These are phyloP conservation scores for Zanthoxylum bungeanum DNA, from an alignment of 345 rosid genomes.

Conservation along the genomic window DNA sequence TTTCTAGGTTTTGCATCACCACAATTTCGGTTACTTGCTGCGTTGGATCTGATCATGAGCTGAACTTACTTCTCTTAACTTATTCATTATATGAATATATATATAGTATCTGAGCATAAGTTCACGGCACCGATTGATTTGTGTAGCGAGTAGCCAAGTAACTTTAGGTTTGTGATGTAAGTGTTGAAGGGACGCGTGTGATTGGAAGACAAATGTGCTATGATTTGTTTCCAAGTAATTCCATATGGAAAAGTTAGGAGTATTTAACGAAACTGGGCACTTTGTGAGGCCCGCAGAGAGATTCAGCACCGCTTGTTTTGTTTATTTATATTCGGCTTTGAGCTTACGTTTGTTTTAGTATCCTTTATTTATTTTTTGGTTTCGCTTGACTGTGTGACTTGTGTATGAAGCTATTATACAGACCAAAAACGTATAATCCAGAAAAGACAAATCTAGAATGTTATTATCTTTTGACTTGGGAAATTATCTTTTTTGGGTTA, in stretches of 20 bases:
- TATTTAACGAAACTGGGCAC: background rate
- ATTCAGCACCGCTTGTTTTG: background rate
- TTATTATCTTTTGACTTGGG: too few relatives aligned
- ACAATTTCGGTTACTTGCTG: background rate
- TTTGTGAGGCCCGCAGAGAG: background rate
- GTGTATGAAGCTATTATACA: background rate
- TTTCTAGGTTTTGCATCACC: background rate
- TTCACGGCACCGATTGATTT: too few relatives aligned
- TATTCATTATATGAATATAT: too few relatives aligned
- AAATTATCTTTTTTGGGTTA: too few relatives aligned
- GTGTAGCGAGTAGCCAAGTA: background rate
- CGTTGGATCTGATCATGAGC: too few relatives aligned
- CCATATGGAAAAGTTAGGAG: conserved; percentile 3
- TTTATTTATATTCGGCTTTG: too few relatives aligned
- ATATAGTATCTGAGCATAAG: too few relatives aligned
- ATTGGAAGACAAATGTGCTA: conserved; percentile 13
- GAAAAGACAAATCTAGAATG: too few relatives aligned
- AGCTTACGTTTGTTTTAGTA: too few relatives aligned
- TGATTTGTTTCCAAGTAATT: conserved; percentile 22
- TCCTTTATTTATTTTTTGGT: too few relatives aligned
- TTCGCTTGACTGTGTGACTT: background rate
- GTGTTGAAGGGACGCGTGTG: background rate
- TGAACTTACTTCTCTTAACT: too few relatives aligned
- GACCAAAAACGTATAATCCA: background rate
- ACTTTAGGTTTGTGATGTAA: background rate